These are phyloP conservation scores for Ilex aquifolium DNA, from an alignment of 257 asterid genomes.

Conservation along the genomic window DNA sequence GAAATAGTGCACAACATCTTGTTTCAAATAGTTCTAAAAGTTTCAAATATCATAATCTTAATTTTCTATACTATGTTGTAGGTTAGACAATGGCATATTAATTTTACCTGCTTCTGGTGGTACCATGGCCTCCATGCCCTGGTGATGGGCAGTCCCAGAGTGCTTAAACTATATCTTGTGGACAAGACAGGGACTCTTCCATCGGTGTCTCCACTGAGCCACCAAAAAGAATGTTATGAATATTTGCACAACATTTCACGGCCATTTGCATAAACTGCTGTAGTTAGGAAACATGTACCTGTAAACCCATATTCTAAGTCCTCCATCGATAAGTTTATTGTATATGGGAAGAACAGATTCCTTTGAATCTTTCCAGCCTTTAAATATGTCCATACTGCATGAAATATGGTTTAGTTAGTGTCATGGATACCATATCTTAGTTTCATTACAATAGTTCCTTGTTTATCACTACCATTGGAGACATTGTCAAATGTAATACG, in stretches of 20 bases:
- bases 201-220: slow-evolving; percentile 75
- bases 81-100: background rate
- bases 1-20: too few relatives aligned
- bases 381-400: slow-evolving; percentile 63
- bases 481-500: too few relatives aligned
- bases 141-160: slow-evolving; percentile 60
- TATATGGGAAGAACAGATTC: slow-evolving; percentile 75
- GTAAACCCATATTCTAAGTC: slow-evolving; percentile 80
- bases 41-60: too few relatives aligned
- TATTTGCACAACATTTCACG: background rate
- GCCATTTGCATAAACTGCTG: too few relatives aligned
- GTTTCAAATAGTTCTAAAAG: too few relatives aligned
- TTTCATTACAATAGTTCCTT: too few relatives aligned
- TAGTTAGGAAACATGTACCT: slow-evolving; percentile 33
- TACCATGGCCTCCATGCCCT: slow-evolving; percentile 90
- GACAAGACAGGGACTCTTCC: slow-evolving; percentile 88
- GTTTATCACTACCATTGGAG: too few relatives aligned
- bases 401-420: background rate
- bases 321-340: slow-evolving; percentile 67
- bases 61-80: too few relatives aligned
- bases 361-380: slow-evolving; percentile 47
- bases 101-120: slow-evolving; percentile 70
- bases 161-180: slow-evolving; percentile 72
- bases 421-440: background rate
- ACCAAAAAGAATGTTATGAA: slow-evolving; percentile 2